Percentiles rank a stretch among this genome's conserved stretches.
Evolutionary conservation across 345 rosid species (phyloP).

Genomic region (Gossypium bickii): DNA sequence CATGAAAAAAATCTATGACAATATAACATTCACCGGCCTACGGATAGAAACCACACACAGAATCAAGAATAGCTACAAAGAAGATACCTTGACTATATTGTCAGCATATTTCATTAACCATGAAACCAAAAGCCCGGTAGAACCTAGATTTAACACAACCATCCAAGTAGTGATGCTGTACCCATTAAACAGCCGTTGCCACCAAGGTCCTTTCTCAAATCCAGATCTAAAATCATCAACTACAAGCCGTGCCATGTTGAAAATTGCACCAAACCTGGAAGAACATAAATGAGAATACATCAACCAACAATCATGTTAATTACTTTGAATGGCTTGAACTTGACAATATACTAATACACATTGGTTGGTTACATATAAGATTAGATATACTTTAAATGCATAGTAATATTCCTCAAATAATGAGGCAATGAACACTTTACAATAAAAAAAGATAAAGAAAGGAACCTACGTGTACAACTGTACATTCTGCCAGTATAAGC

Average conservation of each 20-base stretch:
- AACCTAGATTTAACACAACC: conserved; percentile 40
- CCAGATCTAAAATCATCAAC: conserved; percentile 87
- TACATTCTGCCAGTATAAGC: conserved; percentile 92
- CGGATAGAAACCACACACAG: not conserved
- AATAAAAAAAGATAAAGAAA: not conserved
- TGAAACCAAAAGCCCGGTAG: conserved; percentile 19
- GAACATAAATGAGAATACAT: not conserved
- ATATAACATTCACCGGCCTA: not conserved
- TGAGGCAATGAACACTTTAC: not conserved
- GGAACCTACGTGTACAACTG: conserved; percentile 91
- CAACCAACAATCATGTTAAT: not conserved
- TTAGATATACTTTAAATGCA: not conserved
- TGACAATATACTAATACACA: not conserved
- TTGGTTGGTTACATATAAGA: not conserved
- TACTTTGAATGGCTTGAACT: not conserved
- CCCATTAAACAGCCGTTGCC: conserved; percentile 83
- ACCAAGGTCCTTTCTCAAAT: conserved; percentile 86
- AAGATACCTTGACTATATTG: conserved; percentile 82
- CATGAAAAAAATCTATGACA: not conserved
- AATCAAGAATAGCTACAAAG: not conserved
- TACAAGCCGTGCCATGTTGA: conserved; percentile 75
- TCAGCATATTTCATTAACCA: conserved; percentile 29
- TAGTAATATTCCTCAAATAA: not conserved
- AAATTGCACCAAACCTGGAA: conserved; percentile 72
- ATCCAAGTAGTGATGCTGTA: conserved; percentile 73